A percentile compares a stretch with the other conserved stretches of the same genome.
Conservation (phyloP, 2,329 filamentous ascomycete genomes). For the Fusarium veterinarium region DNA sequence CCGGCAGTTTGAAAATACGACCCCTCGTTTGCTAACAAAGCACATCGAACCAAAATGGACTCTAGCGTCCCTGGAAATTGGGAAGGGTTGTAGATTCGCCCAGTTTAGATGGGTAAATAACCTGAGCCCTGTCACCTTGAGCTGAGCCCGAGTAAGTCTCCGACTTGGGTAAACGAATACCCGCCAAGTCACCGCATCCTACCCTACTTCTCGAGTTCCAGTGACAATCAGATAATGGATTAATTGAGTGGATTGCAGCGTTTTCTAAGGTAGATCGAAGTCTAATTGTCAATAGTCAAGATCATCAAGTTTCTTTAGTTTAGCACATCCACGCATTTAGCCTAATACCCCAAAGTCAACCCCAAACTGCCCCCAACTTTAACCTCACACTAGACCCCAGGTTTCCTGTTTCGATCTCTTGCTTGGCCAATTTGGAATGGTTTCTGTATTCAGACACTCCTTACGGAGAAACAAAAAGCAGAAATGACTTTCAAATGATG, state of each 20-base stretch:
- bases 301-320: too few species aligned
- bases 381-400: too few species aligned
- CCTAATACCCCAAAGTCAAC: not conserved
- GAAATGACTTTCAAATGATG: not conserved
- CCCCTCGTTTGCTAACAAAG: not conserved
- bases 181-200: not conserved
- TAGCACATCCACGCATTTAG: not conserved
- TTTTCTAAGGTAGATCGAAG: not conserved
- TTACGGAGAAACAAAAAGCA: not conserved
- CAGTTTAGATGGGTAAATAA: not conserved
- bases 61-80: not conserved
- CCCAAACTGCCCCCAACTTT: not conserved
- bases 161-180: not conserved
- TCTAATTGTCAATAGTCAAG: not conserved
- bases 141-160: not conserved
- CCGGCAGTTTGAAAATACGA: not conserved
- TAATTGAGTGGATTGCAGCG: not conserved
- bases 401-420: not conserved
- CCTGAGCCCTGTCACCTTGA: fast-evolving
- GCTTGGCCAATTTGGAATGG: fast-evolving
- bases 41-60: not conserved
- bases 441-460: not conserved
- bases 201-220: too few species aligned
- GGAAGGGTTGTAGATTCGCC: not conserved
- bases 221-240: too few species aligned